Evolutionary conservation across 192 early-diverging fungal genomes (phyloP), one percentile per base, ranked within the genome.

Genomic region (Dimargaris verticillata): DNA sequence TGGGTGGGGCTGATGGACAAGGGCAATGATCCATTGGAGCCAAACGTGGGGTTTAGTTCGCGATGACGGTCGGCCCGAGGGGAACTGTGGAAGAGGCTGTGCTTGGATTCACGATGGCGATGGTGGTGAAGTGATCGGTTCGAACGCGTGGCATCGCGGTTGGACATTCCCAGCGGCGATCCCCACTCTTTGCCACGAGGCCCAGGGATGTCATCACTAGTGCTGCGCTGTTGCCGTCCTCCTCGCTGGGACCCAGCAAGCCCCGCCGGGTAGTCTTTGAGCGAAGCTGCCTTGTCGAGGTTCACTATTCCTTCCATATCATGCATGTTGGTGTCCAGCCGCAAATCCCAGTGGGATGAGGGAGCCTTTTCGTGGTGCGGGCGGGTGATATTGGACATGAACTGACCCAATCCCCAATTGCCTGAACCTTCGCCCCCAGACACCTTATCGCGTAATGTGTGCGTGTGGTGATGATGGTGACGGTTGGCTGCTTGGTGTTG

Each of bases 291-390:
- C 57, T 68, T 63, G 7, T 71, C 64, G 38, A 60, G 24, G 38
- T 72, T 71, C 38, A 77, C 61, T 14, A 77, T 77, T n/a, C 70
- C 75, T 22, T 77, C 65, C 72, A 77, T 74, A 33, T 64, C 57
- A 28, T 62, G 59, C 52, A 74, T 65, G 47, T 72, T 70, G 42
- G 61, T 63, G 50, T 76, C 63, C 51, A 71, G 57, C 20, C 25
- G 57, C n/a, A 59, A 38, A 22, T 59, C 57, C n/a, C 25, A 13
- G 41, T 44, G 11, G 33, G 28, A n/a, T 10, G 10, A 25, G 26
- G 17, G 22, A 1, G 33, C 17, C 1, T 25, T 59, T 0, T 44
- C 57, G 42, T 25, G 28, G 13, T 25, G 57, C 5, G 57, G 57
- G 14, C 57, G 57, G 15, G 57, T 29, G 43, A 59, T 25, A 26